Evolutionary conservation across 768 basidiomycete species (phyloP).

Genomic region (Dentipellis fragilis): DNA sequence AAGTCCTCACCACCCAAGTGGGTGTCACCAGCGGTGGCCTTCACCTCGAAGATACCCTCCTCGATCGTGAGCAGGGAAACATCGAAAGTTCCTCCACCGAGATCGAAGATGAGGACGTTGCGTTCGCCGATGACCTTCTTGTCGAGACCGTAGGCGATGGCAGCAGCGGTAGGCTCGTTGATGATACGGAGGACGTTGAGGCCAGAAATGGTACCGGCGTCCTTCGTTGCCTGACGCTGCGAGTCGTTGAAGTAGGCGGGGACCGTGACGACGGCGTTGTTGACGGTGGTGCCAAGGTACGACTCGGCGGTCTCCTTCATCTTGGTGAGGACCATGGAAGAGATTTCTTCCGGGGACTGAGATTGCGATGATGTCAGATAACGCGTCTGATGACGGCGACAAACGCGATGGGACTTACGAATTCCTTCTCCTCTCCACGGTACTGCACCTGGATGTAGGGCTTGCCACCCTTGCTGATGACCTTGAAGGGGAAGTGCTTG

Average conservation of each 20-base stretch:
- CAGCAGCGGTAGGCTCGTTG: constrained; percentile 97
- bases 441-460: constrained; percentile 86
- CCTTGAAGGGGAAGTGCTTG: constrained; percentile 92
- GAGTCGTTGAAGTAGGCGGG: constrained; percentile 99
- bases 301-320: constrained; percentile 99
- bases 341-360: constrained; percentile 92
- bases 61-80: constrained; percentile 93
- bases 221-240: constrained; percentile 97
- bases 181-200: constrained; percentile 96
- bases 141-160: constrained; percentile 97
- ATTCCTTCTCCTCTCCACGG: constrained; percentile 89
- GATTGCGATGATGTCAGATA: constrained; percentile 19
- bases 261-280: constrained; percentile 91
- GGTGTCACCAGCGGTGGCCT: constrained; percentile 96
- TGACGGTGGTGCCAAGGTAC: constrained; percentile 77
- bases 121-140: constrained; percentile 85
- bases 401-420: constrained; percentile 41
- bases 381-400: neutral
- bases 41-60: constrained; percentile 97
- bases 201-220: constrained; percentile 90
- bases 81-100: constrained; percentile 98
- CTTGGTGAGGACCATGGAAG: constrained; percentile 93
- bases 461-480: constrained; percentile 79
- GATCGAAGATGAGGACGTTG: constrained; percentile 96
- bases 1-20: constrained; percentile 98